phyloP scores from a whole-genome alignment of 2,329 filamentous ascomycete genomes.

The Septoria linicola region DNA sequence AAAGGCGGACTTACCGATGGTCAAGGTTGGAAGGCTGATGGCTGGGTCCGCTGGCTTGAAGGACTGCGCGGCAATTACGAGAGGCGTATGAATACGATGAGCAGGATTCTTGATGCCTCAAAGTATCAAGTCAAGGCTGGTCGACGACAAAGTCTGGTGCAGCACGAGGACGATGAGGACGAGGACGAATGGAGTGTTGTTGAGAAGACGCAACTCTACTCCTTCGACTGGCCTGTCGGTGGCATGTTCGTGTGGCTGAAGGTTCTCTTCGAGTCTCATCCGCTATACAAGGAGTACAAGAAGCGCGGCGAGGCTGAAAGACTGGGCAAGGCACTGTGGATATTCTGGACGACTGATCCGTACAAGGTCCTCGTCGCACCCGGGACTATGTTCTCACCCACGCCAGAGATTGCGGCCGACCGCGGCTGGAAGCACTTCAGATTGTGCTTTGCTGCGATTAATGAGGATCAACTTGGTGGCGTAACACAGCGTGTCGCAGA shows the following conservation, averaged over 20 bases:
- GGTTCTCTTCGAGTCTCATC: constrained; percentile 70
- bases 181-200: constrained; percentile 71
- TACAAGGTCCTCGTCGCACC: constrained; percentile 69
- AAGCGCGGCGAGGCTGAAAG: constrained; percentile 38
- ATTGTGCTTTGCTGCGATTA: constrained; percentile 81
- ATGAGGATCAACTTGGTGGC: constrained; percentile 64
- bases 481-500: constrained; percentile 65
- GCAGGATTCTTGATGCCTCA: constrained; percentile 67
- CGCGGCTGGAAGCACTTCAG: constrained; percentile 71
- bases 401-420: constrained; percentile 55
- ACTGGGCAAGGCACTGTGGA: constrained; percentile 66
- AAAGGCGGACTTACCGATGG: constrained; percentile 52
- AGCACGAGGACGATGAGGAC: constrained; percentile 32
- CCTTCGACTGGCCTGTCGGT: constrained; percentile 76
- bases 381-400: constrained; percentile 72
- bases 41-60: constrained; percentile 89
- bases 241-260: constrained; percentile 92
- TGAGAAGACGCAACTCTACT: constrained; percentile 70
- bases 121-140: constrained; percentile 64
- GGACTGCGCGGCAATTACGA: constrained; percentile 83
- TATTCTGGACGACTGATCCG: constrained; percentile 67
- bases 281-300: constrained; percentile 59
- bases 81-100: constrained; percentile 79
- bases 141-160: constrained; percentile 39
- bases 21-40: constrained; percentile 72